A percentile compares a stretch with the other conserved stretches of the same genome.
phyloP scores from a whole-genome alignment of 257 asterid genomes.

The Nicotiana sylvestris region DNA sequence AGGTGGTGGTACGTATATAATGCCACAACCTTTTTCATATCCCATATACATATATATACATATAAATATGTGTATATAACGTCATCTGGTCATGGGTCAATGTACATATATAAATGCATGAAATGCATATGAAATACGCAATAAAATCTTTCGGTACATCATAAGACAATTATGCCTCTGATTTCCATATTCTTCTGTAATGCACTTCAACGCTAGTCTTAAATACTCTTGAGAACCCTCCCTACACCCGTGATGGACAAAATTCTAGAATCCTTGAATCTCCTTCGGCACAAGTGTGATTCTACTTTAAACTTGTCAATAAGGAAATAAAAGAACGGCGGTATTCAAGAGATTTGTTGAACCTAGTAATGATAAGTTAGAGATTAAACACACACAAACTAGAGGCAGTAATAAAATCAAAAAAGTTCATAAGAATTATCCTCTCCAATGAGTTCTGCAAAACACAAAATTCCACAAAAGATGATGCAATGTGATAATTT shows the following conservation, averaged over 20 bases:
- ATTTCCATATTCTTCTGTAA: constrained; percentile 2
- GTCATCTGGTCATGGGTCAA: too few species aligned
- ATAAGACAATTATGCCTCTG: background rate
- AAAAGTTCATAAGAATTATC: background rate
- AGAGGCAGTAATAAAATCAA: background rate
- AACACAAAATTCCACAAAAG: background rate
- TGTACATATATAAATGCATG: too few species aligned
- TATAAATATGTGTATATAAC: too few species aligned
- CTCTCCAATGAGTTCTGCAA: background rate
- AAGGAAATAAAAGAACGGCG: background rate
- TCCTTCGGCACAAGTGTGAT: background rate
- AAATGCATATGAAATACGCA: too few species aligned
- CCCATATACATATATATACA: too few species aligned
- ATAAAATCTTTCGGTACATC: too few species aligned
- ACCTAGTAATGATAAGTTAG: background rate
- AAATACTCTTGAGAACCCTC: background rate
- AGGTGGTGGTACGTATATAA: too few species aligned
- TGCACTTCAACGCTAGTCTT: background rate
- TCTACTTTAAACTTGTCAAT: background rate
- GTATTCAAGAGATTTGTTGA: background rate
- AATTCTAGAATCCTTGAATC: background rate
- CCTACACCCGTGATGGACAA: background rate
- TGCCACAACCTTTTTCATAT: too few species aligned
- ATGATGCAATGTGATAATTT: background rate
- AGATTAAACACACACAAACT: background rate